A percentile compares a stretch with the other conserved stretches of the same genome.
These are phyloP conservation scores for Blastomyces silverae DNA, from an alignment of 2,329 filamentous ascomycete genomes.

Conservation along the genomic window DNA sequence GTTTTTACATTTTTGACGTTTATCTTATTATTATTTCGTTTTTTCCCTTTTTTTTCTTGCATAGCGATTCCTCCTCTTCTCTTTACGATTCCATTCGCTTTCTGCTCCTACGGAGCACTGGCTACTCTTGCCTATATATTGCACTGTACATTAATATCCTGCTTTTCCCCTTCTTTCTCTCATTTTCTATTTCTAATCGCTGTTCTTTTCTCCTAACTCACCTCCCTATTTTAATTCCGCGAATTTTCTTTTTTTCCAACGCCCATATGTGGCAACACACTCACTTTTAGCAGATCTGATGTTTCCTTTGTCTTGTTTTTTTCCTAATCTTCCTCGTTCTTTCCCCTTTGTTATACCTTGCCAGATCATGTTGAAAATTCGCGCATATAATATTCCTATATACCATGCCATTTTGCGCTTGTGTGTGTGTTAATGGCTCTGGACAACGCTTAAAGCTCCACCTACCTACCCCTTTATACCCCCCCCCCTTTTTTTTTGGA, in stretches of 20 bases:
- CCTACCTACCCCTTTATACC: not conserved
- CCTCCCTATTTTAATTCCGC: no score
- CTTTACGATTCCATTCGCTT: slow-evolving; percentile 1
- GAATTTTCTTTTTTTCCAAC: not conserved
- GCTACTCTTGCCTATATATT: not conserved
- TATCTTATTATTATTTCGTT: not conserved
- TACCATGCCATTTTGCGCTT: slow-evolving; percentile 9
- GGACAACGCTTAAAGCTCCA: slow-evolving; percentile 15
- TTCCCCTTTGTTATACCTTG: slow-evolving; percentile 16
- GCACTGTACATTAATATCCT: not conserved
- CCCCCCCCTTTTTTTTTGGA: not conserved
- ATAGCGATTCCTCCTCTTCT: slow-evolving; percentile 5
- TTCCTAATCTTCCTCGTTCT: slow-evolving; percentile 25
- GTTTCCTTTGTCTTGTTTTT: slow-evolving; percentile 11
- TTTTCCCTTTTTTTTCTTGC: slow-evolving; percentile 5
- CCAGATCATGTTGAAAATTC: not conserved
- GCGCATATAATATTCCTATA: slow-evolving; percentile 10
- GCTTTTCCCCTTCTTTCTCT: not conserved
- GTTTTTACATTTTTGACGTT: not conserved
- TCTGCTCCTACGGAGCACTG: not conserved
- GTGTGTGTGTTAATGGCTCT: not conserved
- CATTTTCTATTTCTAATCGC: not conserved
- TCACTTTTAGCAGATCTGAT: slow-evolving; percentile 30
- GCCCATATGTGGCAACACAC: slow-evolving; percentile 16
- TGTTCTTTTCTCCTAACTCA: no score